Conservation (phyloP, 768 basidiomycete species). For the Trametes cinnabarina region DNA sequence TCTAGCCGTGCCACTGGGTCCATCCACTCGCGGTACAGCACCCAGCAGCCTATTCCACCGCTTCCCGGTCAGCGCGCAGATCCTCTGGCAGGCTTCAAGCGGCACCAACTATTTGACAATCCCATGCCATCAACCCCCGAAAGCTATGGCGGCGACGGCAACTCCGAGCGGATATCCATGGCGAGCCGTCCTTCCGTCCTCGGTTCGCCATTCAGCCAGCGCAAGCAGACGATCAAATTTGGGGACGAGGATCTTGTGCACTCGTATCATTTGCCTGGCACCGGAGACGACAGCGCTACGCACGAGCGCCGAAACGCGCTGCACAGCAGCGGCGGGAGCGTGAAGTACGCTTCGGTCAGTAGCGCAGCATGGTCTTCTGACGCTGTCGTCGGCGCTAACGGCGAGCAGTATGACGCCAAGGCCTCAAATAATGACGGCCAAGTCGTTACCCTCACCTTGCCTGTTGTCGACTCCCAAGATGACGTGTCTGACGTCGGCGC, state of each 20-base stretch:
- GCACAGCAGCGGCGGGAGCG: slow-evolving; percentile 13
- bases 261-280: slow-evolving; percentile 50
- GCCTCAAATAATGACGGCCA: slow-evolving; percentile 2
- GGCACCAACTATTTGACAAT: slow-evolving; percentile 87
- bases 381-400: slow-evolving; percentile 21
- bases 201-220: slow-evolving; percentile 24
- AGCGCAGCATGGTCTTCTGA: slow-evolving; percentile 14
- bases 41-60: slow-evolving; percentile 25
- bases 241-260: slow-evolving; percentile 72
- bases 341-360: slow-evolving; percentile 20
- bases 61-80: slow-evolving; percentile 25
- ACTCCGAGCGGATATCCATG: slow-evolving; percentile 41
- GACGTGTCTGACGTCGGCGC: slow-evolving; percentile 2
- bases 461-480: slow-evolving; percentile 10
- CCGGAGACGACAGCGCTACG: slow-evolving; percentile 26
- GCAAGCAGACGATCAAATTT: slow-evolving; percentile 70
- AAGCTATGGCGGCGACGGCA: slow-evolving; percentile 25
- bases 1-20: slow-evolving; percentile 19
- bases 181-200: slow-evolving; percentile 31
- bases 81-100: slow-evolving; percentile 52
- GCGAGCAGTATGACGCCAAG: slow-evolving; percentile 15
- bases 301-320: slow-evolving; percentile 27
- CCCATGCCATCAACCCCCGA: slow-evolving; percentile 56
- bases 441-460: slow-evolving; percentile 14
- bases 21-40: slow-evolving; percentile 26